Conservation (phyloP, 106 monocot genomes). For the Agapanthus africanus region DNA sequence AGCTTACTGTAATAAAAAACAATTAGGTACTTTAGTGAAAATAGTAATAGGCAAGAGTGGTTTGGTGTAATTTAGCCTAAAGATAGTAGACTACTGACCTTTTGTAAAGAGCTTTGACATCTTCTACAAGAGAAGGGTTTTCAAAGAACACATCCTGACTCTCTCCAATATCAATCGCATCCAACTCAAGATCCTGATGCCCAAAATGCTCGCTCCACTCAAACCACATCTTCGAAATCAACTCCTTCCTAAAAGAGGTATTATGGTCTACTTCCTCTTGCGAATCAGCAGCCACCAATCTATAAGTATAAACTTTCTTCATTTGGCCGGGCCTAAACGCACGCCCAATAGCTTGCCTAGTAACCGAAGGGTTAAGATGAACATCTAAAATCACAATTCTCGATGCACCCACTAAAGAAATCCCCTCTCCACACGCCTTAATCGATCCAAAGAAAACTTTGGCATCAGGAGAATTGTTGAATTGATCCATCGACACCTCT, state of each 20-base stretch:
- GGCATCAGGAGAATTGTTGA: constrained; percentile 76
- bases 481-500: constrained; percentile 71
- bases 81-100: too few relatives aligned
- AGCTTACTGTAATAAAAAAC: too few relatives aligned
- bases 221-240: constrained; percentile 91
- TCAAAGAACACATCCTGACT: constrained; percentile 59
- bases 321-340: constrained; percentile 83
- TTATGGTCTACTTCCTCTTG: constrained; percentile 62
- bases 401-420: constrained; percentile 87
- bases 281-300: constrained; percentile 74
- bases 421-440: constrained; percentile 96
- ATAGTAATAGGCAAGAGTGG: too few relatives aligned
- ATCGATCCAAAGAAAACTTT: constrained; percentile 90
- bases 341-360: constrained; percentile 89
- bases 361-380: constrained; percentile 92
- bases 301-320: constrained; percentile 66
- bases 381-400: constrained; percentile 81
- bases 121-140: constrained; percentile 30
- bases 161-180: constrained; percentile 23
- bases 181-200: constrained; percentile 39
- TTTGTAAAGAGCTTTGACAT: constrained; percentile 54
- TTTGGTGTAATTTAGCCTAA: too few relatives aligned
- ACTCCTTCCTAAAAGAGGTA: constrained; percentile 72
- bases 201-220: constrained; percentile 62
- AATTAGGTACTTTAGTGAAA: too few relatives aligned